Conservation (phyloP, 2,329 filamentous ascomycete genomes). For the Cladophialophora bantiana region DNA sequence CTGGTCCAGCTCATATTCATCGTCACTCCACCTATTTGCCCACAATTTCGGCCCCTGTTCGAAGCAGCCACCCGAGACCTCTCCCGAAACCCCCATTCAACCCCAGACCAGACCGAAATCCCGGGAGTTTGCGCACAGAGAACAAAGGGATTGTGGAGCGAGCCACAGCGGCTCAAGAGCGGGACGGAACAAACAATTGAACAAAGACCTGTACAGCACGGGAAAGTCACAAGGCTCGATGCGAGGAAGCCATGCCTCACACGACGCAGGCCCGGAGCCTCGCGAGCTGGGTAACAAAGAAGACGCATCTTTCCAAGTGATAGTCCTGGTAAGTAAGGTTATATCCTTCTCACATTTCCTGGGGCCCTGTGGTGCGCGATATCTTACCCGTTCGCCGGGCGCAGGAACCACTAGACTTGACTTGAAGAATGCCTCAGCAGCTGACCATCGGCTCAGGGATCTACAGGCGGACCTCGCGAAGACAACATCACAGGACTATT, state of each 20-base stretch:
- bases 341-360: not conserved
- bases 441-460: constrained; percentile 66
- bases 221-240: constrained; percentile 24
- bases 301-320: constrained; percentile 70
- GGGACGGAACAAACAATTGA: constrained; percentile 13
- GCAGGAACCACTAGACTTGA: not conserved
- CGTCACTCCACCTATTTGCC: not conserved
- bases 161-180: constrained; percentile 7
- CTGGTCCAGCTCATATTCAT: not conserved
- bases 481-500: constrained; percentile 89
- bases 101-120: constrained; percentile 2
- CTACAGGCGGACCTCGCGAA: constrained; percentile 88
- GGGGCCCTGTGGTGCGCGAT: not conserved
- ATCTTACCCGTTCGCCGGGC: not conserved
- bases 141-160: constrained; percentile 31
- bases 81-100: constrained; percentile 2
- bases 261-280: constrained; percentile 28
- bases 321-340: constrained; percentile 67
- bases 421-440: not conserved
- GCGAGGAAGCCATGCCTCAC: constrained; percentile 31
- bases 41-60: constrained; percentile 2
- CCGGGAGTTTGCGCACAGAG: not conserved
- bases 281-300: constrained; percentile 41
- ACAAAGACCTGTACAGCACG: constrained; percentile 3
- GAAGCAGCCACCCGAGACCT: constrained; percentile 29